Evolutionary conservation across 495 filamentous ascomycete genomes (phyloP), one percentile per base, ranked within the genome.

Genomic region (Pyronema domesticum): DNA sequence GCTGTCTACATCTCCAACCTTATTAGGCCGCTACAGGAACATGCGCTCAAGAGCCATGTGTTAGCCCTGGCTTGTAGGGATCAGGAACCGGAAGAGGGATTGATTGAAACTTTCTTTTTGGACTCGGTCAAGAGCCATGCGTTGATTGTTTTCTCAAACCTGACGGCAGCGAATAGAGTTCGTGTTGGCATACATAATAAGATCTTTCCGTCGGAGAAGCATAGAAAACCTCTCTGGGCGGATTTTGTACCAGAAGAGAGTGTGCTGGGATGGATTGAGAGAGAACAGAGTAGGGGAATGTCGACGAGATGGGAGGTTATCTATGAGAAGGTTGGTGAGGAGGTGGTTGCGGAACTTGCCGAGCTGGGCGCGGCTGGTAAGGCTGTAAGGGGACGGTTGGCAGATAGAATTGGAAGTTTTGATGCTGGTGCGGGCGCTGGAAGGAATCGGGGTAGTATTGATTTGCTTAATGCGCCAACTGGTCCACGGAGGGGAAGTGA

Each of bases 1-100:
- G 80, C 86, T 40, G 72, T 98, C 46, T 98, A 95, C 70, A 93
- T 98, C 62, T 81, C 82, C 60, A 79, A 94, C 59, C 76, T 98
- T 45, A 88, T 93, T 80, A 78, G 91, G 42, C 91, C 91, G 13
- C 72, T 98, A 7, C 83, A 83, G 57, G 75, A 76, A 1, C 62
- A 62, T 5, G 64, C 69, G 1, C 74, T 98, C 6, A 76, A 76
- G 53, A 73, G 74, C 0, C 81, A 95, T 61, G 69, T 98, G 18
- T 56, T 76, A 30, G 67, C 71, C 13, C 74, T 94, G 37, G 8
- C 66, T 14, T n/a, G 43, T 0, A 37, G 30, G 13, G 15, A 50
- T 37, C 14, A 34, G n/a, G 40, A 44, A 7, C 51, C 81, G 42
- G 58, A 72, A 0, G 71, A 73, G 17, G 8, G 48, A 13, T 66